These are phyloP conservation scores for Paracorniculantispora psalliotae DNA, from an alignment of 2,329 filamentous ascomycete genomes.

Conservation along the genomic window DNA sequence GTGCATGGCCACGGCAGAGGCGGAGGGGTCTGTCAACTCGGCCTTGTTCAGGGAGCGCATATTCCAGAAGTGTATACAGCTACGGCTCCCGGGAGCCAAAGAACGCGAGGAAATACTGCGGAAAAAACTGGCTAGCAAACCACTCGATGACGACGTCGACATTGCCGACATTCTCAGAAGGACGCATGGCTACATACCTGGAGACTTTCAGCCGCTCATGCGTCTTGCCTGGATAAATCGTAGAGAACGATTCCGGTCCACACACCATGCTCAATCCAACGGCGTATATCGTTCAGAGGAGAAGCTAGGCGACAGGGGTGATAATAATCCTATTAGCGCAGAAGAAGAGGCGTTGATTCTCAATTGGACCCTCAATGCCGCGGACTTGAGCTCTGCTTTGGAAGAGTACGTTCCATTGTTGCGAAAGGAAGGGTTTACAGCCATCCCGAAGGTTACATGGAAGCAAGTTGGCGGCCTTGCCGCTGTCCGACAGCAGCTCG, in stretches of 20 bases:
- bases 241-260: slow-evolving; percentile 28
- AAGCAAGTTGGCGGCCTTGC: slow-evolving; percentile 81
- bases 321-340: no score
- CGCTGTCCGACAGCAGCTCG: slow-evolving; percentile 73
- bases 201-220: slow-evolving; percentile 70
- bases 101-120: slow-evolving; percentile 58
- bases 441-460: slow-evolving; percentile 91
- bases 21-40: slow-evolving; percentile 80
- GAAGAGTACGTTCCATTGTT: slow-evolving; percentile 58
- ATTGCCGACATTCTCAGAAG: slow-evolving; percentile 70
- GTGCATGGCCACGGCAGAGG: slow-evolving; percentile 85
- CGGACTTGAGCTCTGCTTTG: slow-evolving; percentile 72
- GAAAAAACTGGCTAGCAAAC: slow-evolving; percentile 40
- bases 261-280: no score
- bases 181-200: slow-evolving; percentile 90
- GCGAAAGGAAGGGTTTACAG: slow-evolving; percentile 88
- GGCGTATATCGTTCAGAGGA: no score
- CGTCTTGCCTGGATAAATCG: slow-evolving; percentile 37
- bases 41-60: slow-evolving; percentile 67
- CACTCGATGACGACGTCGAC: slow-evolving; percentile 57
- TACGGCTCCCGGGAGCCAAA: slow-evolving; percentile 77
- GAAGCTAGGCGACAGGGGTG: no score
- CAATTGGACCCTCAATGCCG: no score
- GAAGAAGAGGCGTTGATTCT: no score
- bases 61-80: slow-evolving; percentile 80